phyloP scores from a whole-genome alignment of 331 rosid species.

The Quercus lobata region DNA sequence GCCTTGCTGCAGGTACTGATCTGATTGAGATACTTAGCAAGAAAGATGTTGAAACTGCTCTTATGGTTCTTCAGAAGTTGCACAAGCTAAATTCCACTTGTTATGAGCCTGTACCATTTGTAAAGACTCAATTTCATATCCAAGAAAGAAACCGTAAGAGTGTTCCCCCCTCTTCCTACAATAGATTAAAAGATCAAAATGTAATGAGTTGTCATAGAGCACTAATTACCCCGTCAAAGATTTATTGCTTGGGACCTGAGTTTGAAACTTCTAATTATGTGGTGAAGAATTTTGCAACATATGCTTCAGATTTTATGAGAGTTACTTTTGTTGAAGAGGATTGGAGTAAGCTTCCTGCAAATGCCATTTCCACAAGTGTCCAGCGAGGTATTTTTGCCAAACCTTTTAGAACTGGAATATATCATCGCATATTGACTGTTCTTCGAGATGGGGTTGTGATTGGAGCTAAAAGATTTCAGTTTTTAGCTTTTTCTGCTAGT shows the following conservation, averaged over 20 bases:
- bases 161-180: conserved; percentile 25
- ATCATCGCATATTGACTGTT: conserved; percentile 58
- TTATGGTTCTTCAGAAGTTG: conserved; percentile 58
- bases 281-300: conserved; percentile 64
- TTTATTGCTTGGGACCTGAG: conserved; percentile 92
- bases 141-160: conserved; percentile 28
- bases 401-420: conserved; percentile 61
- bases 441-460: conserved; percentile 84
- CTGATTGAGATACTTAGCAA: conserved; percentile 52
- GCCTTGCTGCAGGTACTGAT: conserved; percentile 56
- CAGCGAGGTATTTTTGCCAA: conserved; percentile 53
- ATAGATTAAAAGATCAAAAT: conserved; percentile 50
- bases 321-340: conserved; percentile 93
- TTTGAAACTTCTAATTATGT: conserved; percentile 90
- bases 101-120: conserved; percentile 57
- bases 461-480: conserved; percentile 76
- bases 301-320: conserved; percentile 83
- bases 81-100: conserved; percentile 65
- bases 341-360: conserved; percentile 77
- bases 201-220: conserved; percentile 92
- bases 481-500: conserved; percentile 98
- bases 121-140: conserved; percentile 50
- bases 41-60: conserved; percentile 46
- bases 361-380: conserved; percentile 57
- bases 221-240: conserved; percentile 75